Base-by-base conservation (phyloP, 768 basidiomycete species). In the Russula virescens region DNA sequence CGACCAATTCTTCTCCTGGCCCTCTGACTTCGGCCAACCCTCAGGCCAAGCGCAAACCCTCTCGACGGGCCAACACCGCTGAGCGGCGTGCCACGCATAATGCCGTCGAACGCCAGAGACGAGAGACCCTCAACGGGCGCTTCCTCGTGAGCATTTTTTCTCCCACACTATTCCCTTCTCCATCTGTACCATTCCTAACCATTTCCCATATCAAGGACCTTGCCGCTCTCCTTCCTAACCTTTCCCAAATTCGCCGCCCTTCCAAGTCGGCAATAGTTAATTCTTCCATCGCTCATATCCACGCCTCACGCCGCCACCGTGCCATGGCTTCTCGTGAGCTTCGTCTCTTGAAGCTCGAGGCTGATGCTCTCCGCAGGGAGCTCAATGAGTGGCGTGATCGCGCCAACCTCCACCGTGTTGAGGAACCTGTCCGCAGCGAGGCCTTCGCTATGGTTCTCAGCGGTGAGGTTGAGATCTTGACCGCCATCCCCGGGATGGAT, bases 191-290 rank as follows among this genome's bases (percentile, higher is more conserved):
- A 50, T 46, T 26, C 43, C 26, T 63, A 31, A 63, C 45, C 1
- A 47, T 4, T 11, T 34, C 10, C 28, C 66, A 38, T 48, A 26
- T 45, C n/a, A 70, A 93, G 91, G 91, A 94, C 69, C 89, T 98
- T 53, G 96, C 96, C 62, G 85, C 87, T 8, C 82, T 97, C 43
- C 85, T 98, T 21, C 93, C 96, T 54, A 91, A 94, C 71, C 85
- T 97, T 60, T 89, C 89, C 13, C 84, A 91, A 70, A 89, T 94
- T 73, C 88, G 94, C 66, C 86, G 96, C 34, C 97, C 97, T 0
- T 94, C 91, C 72, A 99, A 99, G 76, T 91, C 91, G 5, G 89
- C 91, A 64, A 98, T 98, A 74, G 95, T 99, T 75, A 97, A 97
- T 75, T 93, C 90, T 38, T 91, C 89, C 49, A 97, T 98, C 73